Percentiles rank a stretch among this genome's conserved stretches.
Evolutionary conservation across 192 early-diverging fungal species (phyloP).

Genomic region (Gamsiella multidivaricata): DNA sequence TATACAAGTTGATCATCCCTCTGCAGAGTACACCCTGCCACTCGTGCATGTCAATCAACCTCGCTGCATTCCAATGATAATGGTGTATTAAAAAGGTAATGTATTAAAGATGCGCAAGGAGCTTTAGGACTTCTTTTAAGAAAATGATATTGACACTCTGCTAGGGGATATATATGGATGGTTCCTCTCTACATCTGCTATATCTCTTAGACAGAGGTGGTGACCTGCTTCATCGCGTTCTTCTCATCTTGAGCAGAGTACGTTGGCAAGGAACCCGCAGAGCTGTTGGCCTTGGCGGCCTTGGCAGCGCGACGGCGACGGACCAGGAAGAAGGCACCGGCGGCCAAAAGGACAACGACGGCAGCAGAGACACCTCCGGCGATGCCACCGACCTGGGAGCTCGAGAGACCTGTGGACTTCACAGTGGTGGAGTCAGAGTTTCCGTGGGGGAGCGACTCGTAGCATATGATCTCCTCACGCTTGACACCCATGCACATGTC

Average conservation of each 20-base stretch:
- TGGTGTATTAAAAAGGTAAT: too few species aligned
- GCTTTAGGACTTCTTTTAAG: too few species aligned
- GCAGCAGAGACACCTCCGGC: constrained; percentile 51
- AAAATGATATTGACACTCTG: too few species aligned
- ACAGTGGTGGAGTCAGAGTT: background rate
- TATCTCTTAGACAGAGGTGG: constrained; percentile 14
- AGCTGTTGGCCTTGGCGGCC: constrained; percentile 20
- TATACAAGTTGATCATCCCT: too few species aligned
- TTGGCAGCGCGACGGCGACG: constrained; percentile 41
- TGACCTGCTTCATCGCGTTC: constrained; percentile 42
- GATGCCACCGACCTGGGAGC: constrained; percentile 43
- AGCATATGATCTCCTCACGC: constrained; percentile 29
- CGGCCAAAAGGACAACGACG: constrained; percentile 26
- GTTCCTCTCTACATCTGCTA: background rate
- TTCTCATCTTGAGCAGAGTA: constrained; percentile 45
- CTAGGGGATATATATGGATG: background rate
- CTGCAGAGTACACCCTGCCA: too few species aligned
- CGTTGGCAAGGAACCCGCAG: constrained; percentile 15
- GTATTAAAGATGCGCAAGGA: too few species aligned
- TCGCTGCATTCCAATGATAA: too few species aligned
- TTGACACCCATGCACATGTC: constrained; percentile 38
- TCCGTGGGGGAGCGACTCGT: constrained; percentile 16
- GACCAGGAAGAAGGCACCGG: constrained; percentile 40
- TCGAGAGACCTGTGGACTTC: background rate
- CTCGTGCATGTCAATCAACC: too few species aligned